A percentile compares a stretch with the other conserved stretches of the same genome.
These are phyloP conservation scores for Colletotrichum nymphaeae DNA, from an alignment of 2,329 filamentous ascomycete genomes.

Conservation along the genomic window DNA sequence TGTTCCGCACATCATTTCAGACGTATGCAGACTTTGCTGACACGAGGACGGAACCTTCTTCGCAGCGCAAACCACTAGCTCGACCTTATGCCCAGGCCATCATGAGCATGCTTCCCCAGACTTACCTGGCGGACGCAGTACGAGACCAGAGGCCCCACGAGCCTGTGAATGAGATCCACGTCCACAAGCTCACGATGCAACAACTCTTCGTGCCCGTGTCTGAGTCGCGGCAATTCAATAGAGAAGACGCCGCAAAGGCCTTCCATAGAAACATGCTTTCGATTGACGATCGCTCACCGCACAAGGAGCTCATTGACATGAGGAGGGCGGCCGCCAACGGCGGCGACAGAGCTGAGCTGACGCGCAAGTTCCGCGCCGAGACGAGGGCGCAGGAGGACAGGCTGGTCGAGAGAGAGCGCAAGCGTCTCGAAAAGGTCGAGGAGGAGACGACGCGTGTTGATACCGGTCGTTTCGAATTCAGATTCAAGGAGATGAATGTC, in stretches of 20 bases:
- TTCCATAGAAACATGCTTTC: constrained; percentile 71
- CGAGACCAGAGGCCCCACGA: constrained; percentile 56
- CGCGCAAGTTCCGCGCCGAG: constrained; percentile 52
- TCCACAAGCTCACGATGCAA: constrained; percentile 70
- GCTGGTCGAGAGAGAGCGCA: constrained; percentile 47
- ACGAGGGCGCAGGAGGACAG: constrained; percentile 57
- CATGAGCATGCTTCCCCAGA: constrained; percentile 82
- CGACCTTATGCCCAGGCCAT: constrained; percentile 82
- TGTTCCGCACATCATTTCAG: not conserved
- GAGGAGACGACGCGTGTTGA: constrained; percentile 56
- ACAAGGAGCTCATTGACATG: constrained; percentile 69
- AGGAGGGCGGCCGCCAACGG: constrained; percentile 59
- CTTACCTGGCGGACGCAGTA: constrained; percentile 55
- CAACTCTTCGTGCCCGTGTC: constrained; percentile 74
- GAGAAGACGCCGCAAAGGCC: constrained; percentile 73
- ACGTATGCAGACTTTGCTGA: constrained; percentile 36
- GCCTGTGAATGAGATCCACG: constrained; percentile 72
- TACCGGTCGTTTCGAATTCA: constrained; percentile 69
- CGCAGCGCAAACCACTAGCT: constrained; percentile 80
- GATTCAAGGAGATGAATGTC: constrained; percentile 69
- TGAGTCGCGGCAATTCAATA: constrained; percentile 72
- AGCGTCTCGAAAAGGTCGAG: constrained; percentile 49
- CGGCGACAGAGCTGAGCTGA: constrained; percentile 49
- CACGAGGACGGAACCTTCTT: constrained; percentile 29
- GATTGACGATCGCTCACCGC: constrained; percentile 70